phyloP scores from a whole-genome alignment of 2,329 filamentous ascomycete genomes.

The Aspergillus fischeri region DNA sequence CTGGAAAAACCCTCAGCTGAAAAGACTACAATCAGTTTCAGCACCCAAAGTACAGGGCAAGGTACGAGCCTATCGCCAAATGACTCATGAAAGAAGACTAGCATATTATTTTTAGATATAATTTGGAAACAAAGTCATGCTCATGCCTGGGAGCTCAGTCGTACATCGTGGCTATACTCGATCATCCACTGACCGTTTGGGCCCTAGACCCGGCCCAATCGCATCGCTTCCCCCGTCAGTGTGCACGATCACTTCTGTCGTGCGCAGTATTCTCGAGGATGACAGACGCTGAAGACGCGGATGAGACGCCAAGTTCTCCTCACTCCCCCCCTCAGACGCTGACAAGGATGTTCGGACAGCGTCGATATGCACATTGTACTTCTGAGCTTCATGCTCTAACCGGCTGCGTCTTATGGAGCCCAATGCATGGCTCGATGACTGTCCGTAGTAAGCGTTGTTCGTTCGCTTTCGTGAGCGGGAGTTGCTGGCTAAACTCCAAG shows the following conservation, averaged over 20 bases:
- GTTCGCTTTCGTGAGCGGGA: conserved; percentile 4
- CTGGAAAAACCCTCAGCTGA: not conserved
- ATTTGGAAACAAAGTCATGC: not conserved
- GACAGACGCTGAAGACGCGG: not conserved
- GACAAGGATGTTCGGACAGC: not conserved
- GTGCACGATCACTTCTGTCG: not conserved
- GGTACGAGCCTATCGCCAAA: not conserved
- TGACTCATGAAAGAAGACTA: not conserved
- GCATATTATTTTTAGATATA: not conserved
- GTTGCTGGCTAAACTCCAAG: conserved; percentile 8
- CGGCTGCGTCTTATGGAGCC: not conserved
- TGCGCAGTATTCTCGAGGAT: not conserved
- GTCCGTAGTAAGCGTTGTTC: not conserved
- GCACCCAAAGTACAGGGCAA: not conserved
- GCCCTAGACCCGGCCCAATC: not conserved
- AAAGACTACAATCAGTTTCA: not conserved
- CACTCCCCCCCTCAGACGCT: not conserved
- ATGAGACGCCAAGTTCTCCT: not conserved
- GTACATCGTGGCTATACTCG: not conserved
- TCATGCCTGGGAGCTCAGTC: not conserved
- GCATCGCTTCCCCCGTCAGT: not conserved
- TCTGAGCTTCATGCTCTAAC: not conserved
- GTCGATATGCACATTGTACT: not conserved
- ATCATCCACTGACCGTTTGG: not conserved
- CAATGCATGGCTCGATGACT: not conserved